Base-by-base conservation (phyloP, 2,329 filamentous ascomycete genomes). In the Pestalotiopsis sp. region DNA sequence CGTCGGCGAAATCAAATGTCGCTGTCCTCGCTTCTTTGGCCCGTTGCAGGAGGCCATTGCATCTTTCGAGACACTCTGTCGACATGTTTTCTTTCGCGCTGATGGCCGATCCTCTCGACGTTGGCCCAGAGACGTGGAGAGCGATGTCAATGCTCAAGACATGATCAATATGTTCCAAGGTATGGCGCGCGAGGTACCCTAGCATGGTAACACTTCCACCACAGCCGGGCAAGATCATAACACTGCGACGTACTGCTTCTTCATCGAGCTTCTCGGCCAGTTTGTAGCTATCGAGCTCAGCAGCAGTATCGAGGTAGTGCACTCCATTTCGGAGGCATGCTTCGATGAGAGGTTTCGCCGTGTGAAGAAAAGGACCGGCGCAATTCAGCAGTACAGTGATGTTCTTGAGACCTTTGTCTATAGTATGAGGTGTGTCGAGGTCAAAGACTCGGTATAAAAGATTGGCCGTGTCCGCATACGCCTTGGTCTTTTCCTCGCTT, bases 261-360 rank as follows among this genome's bases (percentile, higher is more conserved):
- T 68, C 49, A 14, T 69, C 66, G 5, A 63, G 49, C 31, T 41
- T 49, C 14, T 66, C 41, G 3, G 71, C 69, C 4, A 69, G 45
- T 12, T 69, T 66, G 68, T 73, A 75, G 45, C 68, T 72, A 23
- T 56, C 63, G 14, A 75, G 61, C 67, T 75, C 74, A 17, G 73
- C 74, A 1, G 74, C 68, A 13, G 73, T 25, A 27, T 74, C 74
- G 7, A 75, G 61, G 65, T 75, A 75, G 66, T 75, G 74, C 12
- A 70, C 65, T 1, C 68, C 64, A 41, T 67, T 68, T 25, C 69
- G 59, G 23, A 74, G 69, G 38, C 74, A 74, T 12, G 70, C 70
- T n/a, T 36, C 4, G 13, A 73, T 74, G 9, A 75, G 64, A 45
- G 68, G 69, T 14, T 58, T 58, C 0, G 72, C 69, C 2, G 74